These are phyloP conservation scores for Ophiocordyceps camponoti-rufipedis DNA, from an alignment of 2,329 filamentous ascomycete genomes.

Conservation along the genomic window DNA sequence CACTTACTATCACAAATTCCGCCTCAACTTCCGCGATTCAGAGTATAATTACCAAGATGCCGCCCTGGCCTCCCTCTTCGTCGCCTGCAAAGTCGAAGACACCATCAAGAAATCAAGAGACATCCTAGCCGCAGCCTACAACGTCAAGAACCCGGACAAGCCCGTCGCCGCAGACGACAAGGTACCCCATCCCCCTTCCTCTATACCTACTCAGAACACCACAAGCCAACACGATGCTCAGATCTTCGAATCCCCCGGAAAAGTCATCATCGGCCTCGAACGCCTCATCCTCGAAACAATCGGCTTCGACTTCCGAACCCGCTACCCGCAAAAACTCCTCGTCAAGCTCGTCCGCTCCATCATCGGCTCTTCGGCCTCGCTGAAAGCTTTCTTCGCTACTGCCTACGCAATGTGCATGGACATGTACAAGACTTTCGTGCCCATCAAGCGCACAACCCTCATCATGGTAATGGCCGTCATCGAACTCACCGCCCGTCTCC, in stretches of 20 bases:
- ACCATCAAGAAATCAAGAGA: conserved; percentile 93
- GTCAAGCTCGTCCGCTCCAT: conserved; percentile 57
- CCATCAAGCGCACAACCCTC: conserved; percentile 75
- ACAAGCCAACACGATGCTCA: too few species aligned
- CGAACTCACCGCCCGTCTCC: conserved; percentile 59
- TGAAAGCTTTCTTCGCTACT: conserved; percentile 36
- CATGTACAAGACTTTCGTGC: conserved; percentile 82
- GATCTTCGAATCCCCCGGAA: conserved; percentile 64
- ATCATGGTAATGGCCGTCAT: conserved; percentile 69
- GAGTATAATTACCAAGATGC: conserved; percentile 81
- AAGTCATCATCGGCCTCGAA: conserved; percentile 76
- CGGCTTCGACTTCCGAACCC: conserved; percentile 82
- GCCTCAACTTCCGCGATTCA: conserved; percentile 64
- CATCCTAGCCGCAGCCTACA: conserved; percentile 79
- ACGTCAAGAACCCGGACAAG: conserved; percentile 53
- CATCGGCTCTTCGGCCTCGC: conserved; percentile 11
- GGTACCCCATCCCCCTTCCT: too few species aligned
- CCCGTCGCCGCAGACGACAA: conserved; percentile 66
- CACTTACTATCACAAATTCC: conserved; percentile 86
- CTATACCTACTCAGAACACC: too few species aligned
- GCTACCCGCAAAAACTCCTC: conserved; percentile 71
- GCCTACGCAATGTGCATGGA: conserved; percentile 77
- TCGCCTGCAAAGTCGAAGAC: conserved; percentile 94
- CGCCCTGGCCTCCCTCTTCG: conserved; percentile 72
- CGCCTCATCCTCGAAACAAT: conserved; percentile 83